A percentile compares a stretch with the other conserved stretches of the same genome.
Conservation (phyloP, 1,139 yeast genomes). For the Saccharomyces hybrid region DNA sequence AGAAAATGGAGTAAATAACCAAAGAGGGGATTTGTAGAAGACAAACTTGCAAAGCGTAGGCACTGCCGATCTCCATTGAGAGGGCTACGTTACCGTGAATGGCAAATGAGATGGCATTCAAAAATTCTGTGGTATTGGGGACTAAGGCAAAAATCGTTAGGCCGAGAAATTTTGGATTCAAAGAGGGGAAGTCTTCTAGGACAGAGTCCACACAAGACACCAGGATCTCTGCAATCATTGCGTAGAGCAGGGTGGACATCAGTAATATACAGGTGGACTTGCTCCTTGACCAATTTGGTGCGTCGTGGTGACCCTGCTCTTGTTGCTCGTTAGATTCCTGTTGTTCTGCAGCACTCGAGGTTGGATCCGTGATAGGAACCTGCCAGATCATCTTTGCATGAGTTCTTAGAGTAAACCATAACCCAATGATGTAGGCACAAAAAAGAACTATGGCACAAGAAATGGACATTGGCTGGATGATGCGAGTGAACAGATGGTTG, state of each 20-base stretch:
- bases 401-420: conserved; percentile 87
- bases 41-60: conserved; percentile 96
- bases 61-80: conserved; percentile 96
- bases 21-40: conserved; percentile 87
- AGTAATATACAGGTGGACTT: conserved; percentile 81
- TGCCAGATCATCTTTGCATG: conserved; percentile 98
- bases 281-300: conserved; percentile 91
- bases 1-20: conserved; percentile 63
- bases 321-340: neutral
- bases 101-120: conserved; percentile 96
- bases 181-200: conserved; percentile 59
- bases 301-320: conserved; percentile 73
- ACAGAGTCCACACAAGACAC: conserved; percentile 94
- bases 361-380: conserved; percentile 39
- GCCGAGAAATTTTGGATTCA: conserved; percentile 82
- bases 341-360: conserved; percentile 5
- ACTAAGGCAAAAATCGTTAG: conserved; percentile 91
- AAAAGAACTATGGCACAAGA: conserved; percentile 76
- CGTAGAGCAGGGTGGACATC: conserved; percentile 80
- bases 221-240: conserved; percentile 87
- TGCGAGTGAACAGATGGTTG: conserved; percentile 49
- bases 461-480: conserved; percentile 74
- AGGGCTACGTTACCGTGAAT: conserved; percentile 92
- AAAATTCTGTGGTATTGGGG: conserved; percentile 93
- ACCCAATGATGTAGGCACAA: conserved; percentile 80